These are phyloP conservation scores for Nannochloris sp. DNA, from an alignment of 139 green algal species.

Conservation along the genomic window DNA sequence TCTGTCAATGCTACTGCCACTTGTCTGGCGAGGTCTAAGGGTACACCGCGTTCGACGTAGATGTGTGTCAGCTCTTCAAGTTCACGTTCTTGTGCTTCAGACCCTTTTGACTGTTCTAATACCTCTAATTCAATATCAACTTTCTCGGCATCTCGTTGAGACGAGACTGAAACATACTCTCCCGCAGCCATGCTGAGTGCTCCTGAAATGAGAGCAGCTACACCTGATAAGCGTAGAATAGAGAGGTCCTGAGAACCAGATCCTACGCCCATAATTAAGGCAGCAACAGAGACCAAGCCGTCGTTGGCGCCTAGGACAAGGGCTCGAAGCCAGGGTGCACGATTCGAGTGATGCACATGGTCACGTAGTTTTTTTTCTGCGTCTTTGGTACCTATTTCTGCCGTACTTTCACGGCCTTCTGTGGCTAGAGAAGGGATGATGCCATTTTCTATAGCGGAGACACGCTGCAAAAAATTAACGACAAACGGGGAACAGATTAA, in stretches of 20 bases:
- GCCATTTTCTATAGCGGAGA: no score
- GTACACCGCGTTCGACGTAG: slow-evolving; percentile 59
- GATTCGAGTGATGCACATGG: slow-evolving; percentile 38
- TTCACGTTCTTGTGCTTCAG: slow-evolving; percentile 41
- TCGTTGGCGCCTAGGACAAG: slow-evolving; percentile 56
- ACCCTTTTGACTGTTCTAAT: slow-evolving; percentile 53
- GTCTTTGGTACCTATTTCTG: no score
- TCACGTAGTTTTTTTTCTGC: slow-evolving; percentile 13
- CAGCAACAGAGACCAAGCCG: slow-evolving; percentile 52
- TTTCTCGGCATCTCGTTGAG: slow-evolving; percentile 52
- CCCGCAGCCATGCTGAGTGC: slow-evolving; percentile 50
- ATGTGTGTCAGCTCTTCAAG: slow-evolving; percentile 69
- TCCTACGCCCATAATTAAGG: slow-evolving; percentile 60
- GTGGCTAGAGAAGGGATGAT: no score
- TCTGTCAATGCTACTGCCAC: slow-evolving; percentile 50
- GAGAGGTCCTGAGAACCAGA: slow-evolving; percentile 24
- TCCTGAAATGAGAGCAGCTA: slow-evolving; percentile 62
- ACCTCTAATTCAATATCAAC: slow-evolving; percentile 78
- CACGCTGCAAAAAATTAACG: no score
- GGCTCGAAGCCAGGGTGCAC: slow-evolving; percentile 44
- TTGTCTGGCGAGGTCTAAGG: slow-evolving; percentile 42
- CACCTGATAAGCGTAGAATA: slow-evolving; percentile 46
- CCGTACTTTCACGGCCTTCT: no score
- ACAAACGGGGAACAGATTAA: no score
- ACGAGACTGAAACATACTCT: slow-evolving; percentile 67